Percentiles rank a stretch among this genome's conserved stretches.
phyloP scores from a whole-genome alignment of 1,139 yeast genomes.

The Diutina pseudorugosa region DNA sequence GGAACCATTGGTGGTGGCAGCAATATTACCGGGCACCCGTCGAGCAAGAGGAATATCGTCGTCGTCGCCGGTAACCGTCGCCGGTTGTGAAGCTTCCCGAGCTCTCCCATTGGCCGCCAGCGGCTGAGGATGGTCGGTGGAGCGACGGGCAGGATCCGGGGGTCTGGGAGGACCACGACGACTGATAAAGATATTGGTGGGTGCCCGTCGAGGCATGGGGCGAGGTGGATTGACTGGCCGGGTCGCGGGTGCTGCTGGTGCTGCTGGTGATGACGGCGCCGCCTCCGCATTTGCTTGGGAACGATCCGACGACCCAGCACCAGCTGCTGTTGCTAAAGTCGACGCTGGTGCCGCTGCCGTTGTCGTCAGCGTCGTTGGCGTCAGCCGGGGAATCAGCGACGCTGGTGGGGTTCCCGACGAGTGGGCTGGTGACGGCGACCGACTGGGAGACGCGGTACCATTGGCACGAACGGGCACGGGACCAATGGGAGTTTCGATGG shows the following conservation, averaged over 20 bases:
- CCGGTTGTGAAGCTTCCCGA: not conserved
- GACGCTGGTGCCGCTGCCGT: too few relatives aligned
- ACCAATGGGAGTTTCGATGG: not conserved
- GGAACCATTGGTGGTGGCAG: not conserved
- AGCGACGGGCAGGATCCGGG: not conserved
- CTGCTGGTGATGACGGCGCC: too few relatives aligned
- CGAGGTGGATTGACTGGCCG: not conserved
- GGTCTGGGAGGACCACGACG: not conserved
- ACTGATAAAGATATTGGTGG: not conserved
- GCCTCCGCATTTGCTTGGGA: too few relatives aligned
- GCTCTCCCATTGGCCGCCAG: not conserved
- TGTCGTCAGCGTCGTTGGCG: too few relatives aligned
- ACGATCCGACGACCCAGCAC: too few relatives aligned
- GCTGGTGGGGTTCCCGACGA: too few relatives aligned
- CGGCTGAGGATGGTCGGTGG: not conserved
- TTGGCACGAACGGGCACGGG: not conserved
- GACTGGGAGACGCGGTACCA: not conserved
- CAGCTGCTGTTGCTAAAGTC: too few relatives aligned
- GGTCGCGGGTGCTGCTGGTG: too few relatives aligned
- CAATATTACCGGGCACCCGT: not conserved
- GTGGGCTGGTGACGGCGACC: not conserved
- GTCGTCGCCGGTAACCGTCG: not conserved
- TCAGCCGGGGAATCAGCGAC: too few relatives aligned
- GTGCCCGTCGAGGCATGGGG: not conserved
- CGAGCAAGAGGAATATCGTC: not conserved